A percentile compares a stretch with the other conserved stretches of the same genome.
Evolutionary conservation across 202 grass and related monocot genomes (phyloP).

Genomic region (Digitaria exilis): DNA sequence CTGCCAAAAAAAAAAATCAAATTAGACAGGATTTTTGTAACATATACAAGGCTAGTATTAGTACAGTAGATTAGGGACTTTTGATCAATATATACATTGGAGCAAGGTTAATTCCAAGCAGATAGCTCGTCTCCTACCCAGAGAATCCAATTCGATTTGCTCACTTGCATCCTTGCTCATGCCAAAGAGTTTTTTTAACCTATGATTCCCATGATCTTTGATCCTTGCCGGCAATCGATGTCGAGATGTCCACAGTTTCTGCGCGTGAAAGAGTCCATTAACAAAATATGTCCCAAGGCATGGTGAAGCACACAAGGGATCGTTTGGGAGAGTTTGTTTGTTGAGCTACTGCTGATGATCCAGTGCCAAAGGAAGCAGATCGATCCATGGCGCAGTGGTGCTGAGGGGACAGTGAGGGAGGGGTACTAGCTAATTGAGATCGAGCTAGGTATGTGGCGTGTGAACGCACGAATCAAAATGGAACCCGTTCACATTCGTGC

Average conservation of each 20-base stretch:
- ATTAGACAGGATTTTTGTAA: not conserved
- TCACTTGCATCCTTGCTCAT: not conserved
- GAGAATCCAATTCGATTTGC: not conserved
- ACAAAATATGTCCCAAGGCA: not conserved
- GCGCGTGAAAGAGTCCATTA: no score
- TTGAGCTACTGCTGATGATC: no score
- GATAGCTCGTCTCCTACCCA: not conserved
- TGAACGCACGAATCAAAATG: no score
- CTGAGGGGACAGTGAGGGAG: no score
- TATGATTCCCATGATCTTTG: not conserved
- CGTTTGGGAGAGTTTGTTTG: no score
- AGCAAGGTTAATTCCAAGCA: not conserved
- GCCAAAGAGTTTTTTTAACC: not conserved
- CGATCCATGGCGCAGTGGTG: no score
- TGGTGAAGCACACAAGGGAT: not conserved
- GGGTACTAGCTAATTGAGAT: no score
- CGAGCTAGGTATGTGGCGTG: no score
- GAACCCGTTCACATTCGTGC: no score
- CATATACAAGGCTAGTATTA: not conserved
- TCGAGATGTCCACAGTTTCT: no score
- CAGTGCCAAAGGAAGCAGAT: no score
- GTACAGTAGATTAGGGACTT: not conserved
- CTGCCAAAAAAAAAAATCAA: not conserved
- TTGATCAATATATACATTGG: not conserved
- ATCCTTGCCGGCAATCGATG: no score